Percentiles rank a stretch among this genome's conserved stretches.
phyloP scores from a whole-genome alignment of 805 yeast genomes.

The Candida hungchunana region DNA sequence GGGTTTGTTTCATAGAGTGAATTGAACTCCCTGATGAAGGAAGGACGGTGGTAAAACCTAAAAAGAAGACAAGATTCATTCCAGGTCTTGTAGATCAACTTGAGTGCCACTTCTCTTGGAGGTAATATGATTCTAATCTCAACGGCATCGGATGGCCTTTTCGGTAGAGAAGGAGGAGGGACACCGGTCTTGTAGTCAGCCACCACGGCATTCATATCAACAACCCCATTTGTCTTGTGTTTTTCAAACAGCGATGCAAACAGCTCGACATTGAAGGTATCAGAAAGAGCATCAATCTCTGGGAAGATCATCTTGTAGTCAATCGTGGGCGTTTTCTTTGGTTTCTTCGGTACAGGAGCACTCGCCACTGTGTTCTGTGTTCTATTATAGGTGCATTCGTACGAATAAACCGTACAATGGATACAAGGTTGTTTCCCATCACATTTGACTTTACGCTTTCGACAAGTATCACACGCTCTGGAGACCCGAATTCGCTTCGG shows the following conservation, averaged over 20 bases:
- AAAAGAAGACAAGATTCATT: constrained; percentile 79
- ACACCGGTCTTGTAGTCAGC: constrained; percentile 13
- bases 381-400: constrained; percentile 72
- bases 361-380: constrained; percentile 9
- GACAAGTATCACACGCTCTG: constrained; percentile 70
- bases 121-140: constrained; percentile 64
- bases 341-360: constrained; percentile 1
- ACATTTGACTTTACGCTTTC: constrained; percentile 75
- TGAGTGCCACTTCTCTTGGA: constrained; percentile 67
- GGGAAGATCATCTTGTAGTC: constrained; percentile 17
- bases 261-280: constrained; percentile 16
- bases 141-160: constrained; percentile 27
- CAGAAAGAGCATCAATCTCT: constrained; percentile 13
- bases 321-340: constrained; percentile 4
- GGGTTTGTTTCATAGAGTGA: constrained; percentile 77
- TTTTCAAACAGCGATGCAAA: constrained; percentile 17
- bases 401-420: constrained; percentile 84
- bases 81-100: constrained; percentile 77
- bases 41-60: constrained; percentile 83
- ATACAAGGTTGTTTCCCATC: constrained; percentile 83
- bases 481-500: constrained; percentile 58
- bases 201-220: constrained; percentile 18
- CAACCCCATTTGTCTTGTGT: constrained; percentile 16
- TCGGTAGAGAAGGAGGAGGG: background rate
- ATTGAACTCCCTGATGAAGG: constrained; percentile 70